phyloP scores from a whole-genome alignment of 345 rosid species.

The Syzygium grande region DNA sequence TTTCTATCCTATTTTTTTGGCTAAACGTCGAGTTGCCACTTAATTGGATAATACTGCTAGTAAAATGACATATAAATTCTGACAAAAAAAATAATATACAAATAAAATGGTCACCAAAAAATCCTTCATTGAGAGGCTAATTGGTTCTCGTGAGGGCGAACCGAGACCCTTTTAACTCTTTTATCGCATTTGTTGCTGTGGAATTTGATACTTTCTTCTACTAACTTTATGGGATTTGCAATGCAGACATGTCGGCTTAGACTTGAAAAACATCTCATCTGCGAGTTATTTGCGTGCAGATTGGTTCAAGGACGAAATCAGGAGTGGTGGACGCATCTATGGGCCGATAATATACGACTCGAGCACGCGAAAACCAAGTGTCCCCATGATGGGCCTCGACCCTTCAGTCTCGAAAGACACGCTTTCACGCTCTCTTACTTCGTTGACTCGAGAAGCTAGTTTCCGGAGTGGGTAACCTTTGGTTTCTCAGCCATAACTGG shows the following conservation, averaged over 20 bases:
- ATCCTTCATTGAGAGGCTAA: not conserved
- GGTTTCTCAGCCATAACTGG: too few species aligned
- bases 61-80: not conserved
- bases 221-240: conserved; percentile 1
- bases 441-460: not conserved
- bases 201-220: conserved; percentile 9
- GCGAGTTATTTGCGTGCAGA: not conserved
- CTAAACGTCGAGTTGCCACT: not conserved
- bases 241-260: not conserved
- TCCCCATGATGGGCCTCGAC: not conserved
- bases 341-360: not conserved
- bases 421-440: not conserved
- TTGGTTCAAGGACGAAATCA: not conserved
- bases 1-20: not conserved
- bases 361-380: not conserved
- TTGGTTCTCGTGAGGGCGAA: not conserved
- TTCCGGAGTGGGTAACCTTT: not conserved
- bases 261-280: not conserved
- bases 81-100: not conserved
- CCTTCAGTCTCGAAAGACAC: not conserved
- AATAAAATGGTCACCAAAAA: not conserved
- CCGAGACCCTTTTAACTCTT: not conserved
- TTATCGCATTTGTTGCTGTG: conserved; percentile 6
- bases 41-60: not conserved
- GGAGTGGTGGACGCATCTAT: not conserved